Evolutionary conservation across 2,329 filamentous ascomycete species (phyloP).

Genomic region (Tothia fuscella): DNA sequence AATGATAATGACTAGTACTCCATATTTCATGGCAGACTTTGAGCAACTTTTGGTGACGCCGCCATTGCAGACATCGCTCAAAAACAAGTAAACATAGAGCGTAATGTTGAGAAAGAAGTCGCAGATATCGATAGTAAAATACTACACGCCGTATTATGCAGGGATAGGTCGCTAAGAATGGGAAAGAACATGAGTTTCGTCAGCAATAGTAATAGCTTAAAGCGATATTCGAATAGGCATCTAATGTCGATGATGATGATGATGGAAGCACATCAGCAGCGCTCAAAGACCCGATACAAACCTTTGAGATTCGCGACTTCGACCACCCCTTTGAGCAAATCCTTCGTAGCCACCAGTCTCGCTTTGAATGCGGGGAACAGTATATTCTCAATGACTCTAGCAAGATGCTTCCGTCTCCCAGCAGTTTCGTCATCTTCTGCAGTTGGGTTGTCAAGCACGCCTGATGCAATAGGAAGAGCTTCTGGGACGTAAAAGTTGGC

Average conservation of each 20-base stretch:
- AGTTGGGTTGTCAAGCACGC: conserved; percentile 5
- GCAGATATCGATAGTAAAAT: too few relatives aligned
- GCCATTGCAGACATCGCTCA: too few relatives aligned
- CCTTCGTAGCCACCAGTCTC: conserved; percentile 68
- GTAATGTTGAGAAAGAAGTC: too few relatives aligned
- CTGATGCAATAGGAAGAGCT: conserved; percentile 47
- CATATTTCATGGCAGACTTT: too few relatives aligned
- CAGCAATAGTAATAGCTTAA: too few relatives aligned
- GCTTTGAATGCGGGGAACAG: conserved; percentile 84
- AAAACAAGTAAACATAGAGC: too few relatives aligned
- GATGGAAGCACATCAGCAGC: conserved; percentile 40
- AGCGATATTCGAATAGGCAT: too few relatives aligned
- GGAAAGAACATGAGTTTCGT: too few relatives aligned
- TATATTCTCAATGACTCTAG: conserved; percentile 65
- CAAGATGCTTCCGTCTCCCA: conserved; percentile 54
- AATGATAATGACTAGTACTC: too few relatives aligned
- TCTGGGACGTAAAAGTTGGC: conserved; percentile 88
- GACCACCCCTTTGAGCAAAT: conserved; percentile 63
- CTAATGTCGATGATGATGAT: neutral
- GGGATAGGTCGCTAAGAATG: too few relatives aligned
- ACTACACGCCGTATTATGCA: too few relatives aligned
- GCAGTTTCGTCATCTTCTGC: conserved; percentile 31
- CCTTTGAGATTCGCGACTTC: conserved; percentile 90
- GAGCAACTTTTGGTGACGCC: too few relatives aligned
- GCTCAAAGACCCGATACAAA: conserved; percentile 86